These are phyloP conservation scores for Yamadazyma siamensis DNA, from an alignment of 1,139 yeast species.

Conservation along the genomic window DNA sequence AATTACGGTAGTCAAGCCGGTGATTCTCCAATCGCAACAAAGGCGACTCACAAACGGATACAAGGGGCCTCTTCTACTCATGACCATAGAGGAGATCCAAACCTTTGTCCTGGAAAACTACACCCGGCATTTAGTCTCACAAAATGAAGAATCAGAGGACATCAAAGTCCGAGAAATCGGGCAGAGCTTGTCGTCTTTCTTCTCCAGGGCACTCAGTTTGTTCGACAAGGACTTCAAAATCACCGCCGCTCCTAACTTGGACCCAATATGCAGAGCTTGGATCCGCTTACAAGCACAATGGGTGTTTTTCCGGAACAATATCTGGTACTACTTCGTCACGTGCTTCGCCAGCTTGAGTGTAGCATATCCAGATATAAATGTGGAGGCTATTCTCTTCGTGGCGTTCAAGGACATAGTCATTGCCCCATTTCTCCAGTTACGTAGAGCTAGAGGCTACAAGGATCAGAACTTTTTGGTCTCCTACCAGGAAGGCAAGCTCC, in stretches of 20 bases:
- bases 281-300: conserved; percentile 20
- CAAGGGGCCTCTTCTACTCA: conserved; percentile 12
- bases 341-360: conserved; percentile 32
- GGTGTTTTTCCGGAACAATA: conserved; percentile 31
- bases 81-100: conserved; percentile 32
- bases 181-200: conserved; percentile 27
- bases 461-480: conserved; percentile 10
- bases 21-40: conserved; percentile 14
- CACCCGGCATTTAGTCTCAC: conserved; percentile 3
- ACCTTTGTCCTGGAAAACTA: conserved; percentile 25
- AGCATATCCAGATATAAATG: conserved; percentile 25
- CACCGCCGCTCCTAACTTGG: conserved; percentile 3
- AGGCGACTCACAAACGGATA: conserved; percentile 11
- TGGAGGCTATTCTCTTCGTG: conserved; percentile 26
- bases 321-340: conserved; percentile 26
- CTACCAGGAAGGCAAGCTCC: conserved; percentile 11
- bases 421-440: conserved; percentile 24
- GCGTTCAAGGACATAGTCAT: conserved; percentile 32
- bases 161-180: conserved; percentile 28
- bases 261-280: conserved; percentile 19
- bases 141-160: conserved; percentile 25
- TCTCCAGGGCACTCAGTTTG: conserved; percentile 21
- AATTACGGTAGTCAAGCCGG: conserved; percentile 15
- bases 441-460: conserved; percentile 10
- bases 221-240: conserved; percentile 21